Conservation (phyloP, 2,329 filamentous ascomycete species). For the Hypoxylon sp. region DNA sequence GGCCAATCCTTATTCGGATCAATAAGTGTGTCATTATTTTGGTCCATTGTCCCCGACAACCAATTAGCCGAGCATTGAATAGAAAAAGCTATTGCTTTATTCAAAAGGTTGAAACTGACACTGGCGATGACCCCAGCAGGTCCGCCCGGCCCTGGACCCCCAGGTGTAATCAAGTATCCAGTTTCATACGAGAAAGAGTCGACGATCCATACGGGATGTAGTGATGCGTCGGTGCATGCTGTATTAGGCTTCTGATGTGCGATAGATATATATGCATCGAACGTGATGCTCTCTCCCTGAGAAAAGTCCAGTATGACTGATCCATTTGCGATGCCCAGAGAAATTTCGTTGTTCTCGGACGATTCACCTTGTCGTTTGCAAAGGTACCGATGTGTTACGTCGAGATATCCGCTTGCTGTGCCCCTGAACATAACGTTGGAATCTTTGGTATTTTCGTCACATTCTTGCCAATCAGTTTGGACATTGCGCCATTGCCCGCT, state of each 20-base stretch:
- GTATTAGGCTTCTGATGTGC: slow-evolving; percentile 19
- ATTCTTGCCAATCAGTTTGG: slow-evolving; percentile 16
- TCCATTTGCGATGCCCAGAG: slow-evolving; percentile 15
- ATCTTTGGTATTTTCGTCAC: slow-evolving; percentile 13
- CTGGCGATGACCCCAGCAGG: slow-evolving; percentile 3
- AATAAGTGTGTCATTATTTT: slow-evolving; percentile 19
- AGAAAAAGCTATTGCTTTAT: slow-evolving; percentile 17
- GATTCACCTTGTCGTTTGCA: slow-evolving; percentile 7
- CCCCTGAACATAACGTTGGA: slow-evolving; percentile 18
- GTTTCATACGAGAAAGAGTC: slow-evolving; percentile 13
- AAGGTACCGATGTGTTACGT: slow-evolving; percentile 15
- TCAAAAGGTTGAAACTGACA: slow-evolving; percentile 13
- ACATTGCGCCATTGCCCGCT: slow-evolving; percentile 13
- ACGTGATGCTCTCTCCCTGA: background rate
- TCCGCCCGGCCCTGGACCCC: background rate
- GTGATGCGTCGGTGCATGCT: slow-evolving; percentile 15
- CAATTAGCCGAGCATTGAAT: slow-evolving; percentile 1
- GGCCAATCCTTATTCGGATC: slow-evolving; percentile 17
- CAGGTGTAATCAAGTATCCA: slow-evolving; percentile 1
- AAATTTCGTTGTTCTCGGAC: background rate
- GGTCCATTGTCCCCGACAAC: slow-evolving; percentile 2
- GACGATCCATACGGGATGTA: slow-evolving; percentile 16
- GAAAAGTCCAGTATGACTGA: slow-evolving; percentile 20
- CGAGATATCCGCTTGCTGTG: slow-evolving; percentile 12
- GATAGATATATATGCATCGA: slow-evolving; percentile 9